These are phyloP conservation scores for Globisporangium nunn DNA, from an alignment of 352 stramenopile genomes.

Conservation along the genomic window DNA sequence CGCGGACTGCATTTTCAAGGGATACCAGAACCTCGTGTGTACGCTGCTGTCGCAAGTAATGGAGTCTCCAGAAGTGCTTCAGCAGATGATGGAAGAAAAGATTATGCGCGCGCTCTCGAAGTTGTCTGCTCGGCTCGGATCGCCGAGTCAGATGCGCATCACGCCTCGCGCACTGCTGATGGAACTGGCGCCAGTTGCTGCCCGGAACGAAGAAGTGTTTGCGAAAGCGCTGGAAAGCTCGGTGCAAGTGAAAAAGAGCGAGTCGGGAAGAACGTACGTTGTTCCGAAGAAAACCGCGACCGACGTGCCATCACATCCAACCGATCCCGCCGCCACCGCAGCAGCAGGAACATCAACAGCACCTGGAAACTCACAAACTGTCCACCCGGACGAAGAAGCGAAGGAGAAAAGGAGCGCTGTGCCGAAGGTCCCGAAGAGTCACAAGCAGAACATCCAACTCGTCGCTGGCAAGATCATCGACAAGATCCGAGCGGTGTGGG, in stretches of 20 bases:
- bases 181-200: slow-evolving; percentile 63
- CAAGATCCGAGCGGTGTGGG: slow-evolving; percentile 52
- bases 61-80: slow-evolving; percentile 77
- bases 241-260: slow-evolving; percentile 70
- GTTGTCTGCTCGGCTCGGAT: slow-evolving; percentile 57
- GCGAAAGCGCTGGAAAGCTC: slow-evolving; percentile 60
- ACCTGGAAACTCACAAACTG: neutral
- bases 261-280: slow-evolving; percentile 76
- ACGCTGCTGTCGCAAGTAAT: slow-evolving; percentile 64
- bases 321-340: neutral
- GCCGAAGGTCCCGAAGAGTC: slow-evolving; percentile 48
- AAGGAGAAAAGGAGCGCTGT: slow-evolving; percentile 20
- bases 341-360: neutral
- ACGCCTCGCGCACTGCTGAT: slow-evolving; percentile 74
- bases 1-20: slow-evolving; percentile 36
- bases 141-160: slow-evolving; percentile 72
- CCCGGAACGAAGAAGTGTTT: slow-evolving; percentile 74
- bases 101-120: slow-evolving; percentile 74
- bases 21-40: slow-evolving; percentile 71
- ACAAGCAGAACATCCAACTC: slow-evolving; percentile 54
- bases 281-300: slow-evolving; percentile 23
- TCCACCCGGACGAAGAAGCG: slow-evolving; percentile 8
- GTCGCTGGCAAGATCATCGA: slow-evolving; percentile 60
- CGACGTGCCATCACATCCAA: neutral
- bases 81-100: slow-evolving; percentile 85